These are phyloP conservation scores for Trichoderma sp. DNA, from an alignment of 2,329 filamentous ascomycete species.

Conservation along the genomic window DNA sequence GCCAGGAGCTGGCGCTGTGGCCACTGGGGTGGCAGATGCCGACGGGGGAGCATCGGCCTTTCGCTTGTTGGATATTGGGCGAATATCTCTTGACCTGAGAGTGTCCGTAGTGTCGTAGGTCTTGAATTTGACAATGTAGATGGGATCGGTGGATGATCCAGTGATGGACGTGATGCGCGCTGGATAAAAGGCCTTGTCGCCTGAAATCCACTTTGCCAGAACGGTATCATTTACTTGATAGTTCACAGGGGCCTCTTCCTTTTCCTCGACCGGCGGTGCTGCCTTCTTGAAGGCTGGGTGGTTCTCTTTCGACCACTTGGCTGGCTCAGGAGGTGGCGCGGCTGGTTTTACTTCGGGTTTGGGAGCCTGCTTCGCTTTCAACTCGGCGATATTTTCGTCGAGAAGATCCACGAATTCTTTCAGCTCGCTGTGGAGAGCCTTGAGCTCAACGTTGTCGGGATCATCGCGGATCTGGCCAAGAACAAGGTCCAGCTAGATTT, in stretches of 20 bases:
- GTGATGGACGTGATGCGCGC: slow-evolving; percentile 92
- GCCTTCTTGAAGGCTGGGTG: slow-evolving; percentile 71
- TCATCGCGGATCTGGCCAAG: slow-evolving; percentile 74
- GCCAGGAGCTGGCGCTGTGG: slow-evolving; percentile 37
- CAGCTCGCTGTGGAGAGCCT: slow-evolving; percentile 75
- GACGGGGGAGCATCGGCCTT: slow-evolving; percentile 74
- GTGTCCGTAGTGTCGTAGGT: slow-evolving; percentile 85
- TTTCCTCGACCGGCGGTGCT: slow-evolving; percentile 44
- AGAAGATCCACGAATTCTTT: slow-evolving; percentile 76
- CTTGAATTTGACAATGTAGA: slow-evolving; percentile 95
- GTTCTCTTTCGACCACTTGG: slow-evolving; percentile 79
- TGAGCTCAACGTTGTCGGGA: slow-evolving; percentile 74
- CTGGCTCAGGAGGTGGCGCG: slow-evolving; percentile 47
- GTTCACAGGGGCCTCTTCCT: slow-evolving; percentile 52
- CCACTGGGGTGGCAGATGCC: slow-evolving; percentile 41
- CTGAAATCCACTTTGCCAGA: slow-evolving; percentile 85
- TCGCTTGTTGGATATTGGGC: slow-evolving; percentile 75
- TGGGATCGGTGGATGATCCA: slow-evolving; percentile 82
- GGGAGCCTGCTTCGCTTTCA: slow-evolving; percentile 54
- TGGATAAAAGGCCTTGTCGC: slow-evolving; percentile 87
- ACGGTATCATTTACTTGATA: slow-evolving; percentile 90
- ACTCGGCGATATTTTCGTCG: slow-evolving; percentile 76
- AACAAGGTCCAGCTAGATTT: slow-evolving; percentile 70
- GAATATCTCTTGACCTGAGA: slow-evolving; percentile 76
- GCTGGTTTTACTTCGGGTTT: slow-evolving; percentile 36